A percentile compares a stretch with the other conserved stretches of the same genome.
Conservation (phyloP, 2,329 filamentous ascomycete genomes). For the Aspergillus sp. region DNA sequence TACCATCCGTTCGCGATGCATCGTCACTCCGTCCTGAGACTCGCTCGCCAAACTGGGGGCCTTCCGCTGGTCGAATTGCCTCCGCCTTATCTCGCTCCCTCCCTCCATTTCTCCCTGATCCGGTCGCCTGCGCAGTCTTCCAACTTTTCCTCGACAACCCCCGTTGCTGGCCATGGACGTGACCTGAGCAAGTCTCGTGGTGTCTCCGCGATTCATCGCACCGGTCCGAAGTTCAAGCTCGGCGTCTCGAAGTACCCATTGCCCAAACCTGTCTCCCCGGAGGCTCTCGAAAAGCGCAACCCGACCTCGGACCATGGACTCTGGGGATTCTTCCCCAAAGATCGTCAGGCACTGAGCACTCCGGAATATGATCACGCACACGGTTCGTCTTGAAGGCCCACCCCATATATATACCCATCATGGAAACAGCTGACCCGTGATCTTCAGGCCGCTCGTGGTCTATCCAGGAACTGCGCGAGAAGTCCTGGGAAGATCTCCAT, state of each 20-base stretch:
- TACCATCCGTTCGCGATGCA: constrained; percentile 30
- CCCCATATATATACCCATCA: neutral
- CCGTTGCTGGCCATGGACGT: constrained; percentile 49
- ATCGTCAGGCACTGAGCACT: constrained; percentile 65
- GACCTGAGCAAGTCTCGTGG: constrained; percentile 80
- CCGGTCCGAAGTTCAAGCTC: constrained; percentile 70
- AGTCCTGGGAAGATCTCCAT: constrained; percentile 93
- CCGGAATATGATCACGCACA: constrained; percentile 69
- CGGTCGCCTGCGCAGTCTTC: constrained; percentile 30
- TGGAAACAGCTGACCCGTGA: constrained; percentile 12
- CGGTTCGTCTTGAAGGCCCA: constrained; percentile 47
- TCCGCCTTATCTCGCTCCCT: constrained; percentile 45
- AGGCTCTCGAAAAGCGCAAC: constrained; percentile 45
- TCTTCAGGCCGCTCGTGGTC: constrained; percentile 72
- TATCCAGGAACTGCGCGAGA: constrained; percentile 77
- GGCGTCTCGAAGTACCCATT: constrained; percentile 70
- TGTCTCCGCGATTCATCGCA: constrained; percentile 74
- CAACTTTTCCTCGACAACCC: constrained; percentile 56
- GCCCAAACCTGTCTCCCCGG: constrained; percentile 66
- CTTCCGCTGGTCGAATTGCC: constrained; percentile 37
- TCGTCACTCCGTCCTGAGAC: constrained; percentile 31
- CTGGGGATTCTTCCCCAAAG: constrained; percentile 83
- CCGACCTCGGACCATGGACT: constrained; percentile 77
- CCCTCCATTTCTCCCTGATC: constrained; percentile 35
- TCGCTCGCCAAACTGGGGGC: constrained; percentile 32